Percentiles rank a stretch among this genome's conserved stretches.
phyloP scores from a whole-genome alignment of 2,329 filamentous ascomycete genomes.

The Juglanconis sp. region DNA sequence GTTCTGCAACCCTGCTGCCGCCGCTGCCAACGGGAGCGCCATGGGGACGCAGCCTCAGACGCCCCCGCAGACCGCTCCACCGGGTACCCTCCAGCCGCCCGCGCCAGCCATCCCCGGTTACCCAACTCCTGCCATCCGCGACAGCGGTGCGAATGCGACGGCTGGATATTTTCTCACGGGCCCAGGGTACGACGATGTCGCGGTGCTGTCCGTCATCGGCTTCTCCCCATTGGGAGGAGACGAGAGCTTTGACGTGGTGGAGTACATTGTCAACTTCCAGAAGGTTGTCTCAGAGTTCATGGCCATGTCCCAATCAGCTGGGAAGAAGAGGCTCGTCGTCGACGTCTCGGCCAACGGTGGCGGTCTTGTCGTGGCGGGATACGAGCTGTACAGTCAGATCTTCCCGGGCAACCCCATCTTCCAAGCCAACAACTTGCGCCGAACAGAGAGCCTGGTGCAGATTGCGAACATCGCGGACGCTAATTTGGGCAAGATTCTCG shows the following conservation, averaged over 20 bases:
- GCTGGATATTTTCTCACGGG: conserved; percentile 35
- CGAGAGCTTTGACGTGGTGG: conserved; percentile 10
- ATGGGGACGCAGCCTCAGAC: neutral
- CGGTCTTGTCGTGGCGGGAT: conserved; percentile 46
- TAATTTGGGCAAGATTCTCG: conserved; percentile 23
- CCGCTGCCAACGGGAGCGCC: conserved; percentile 11
- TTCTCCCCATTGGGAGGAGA: conserved; percentile 23
- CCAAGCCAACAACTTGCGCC: conserved; percentile 48
- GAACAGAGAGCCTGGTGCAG: conserved; percentile 43
- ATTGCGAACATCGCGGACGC: conserved; percentile 36
- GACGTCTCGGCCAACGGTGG: conserved; percentile 62
- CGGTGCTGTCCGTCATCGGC: conserved; percentile 28
- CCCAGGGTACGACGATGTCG: conserved; percentile 31
- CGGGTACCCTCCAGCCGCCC: conserved; percentile 1
- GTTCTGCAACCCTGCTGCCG: conserved; percentile 29
- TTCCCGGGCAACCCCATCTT: conserved; percentile 50
- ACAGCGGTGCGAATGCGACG: conserved; percentile 26
- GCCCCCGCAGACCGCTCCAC: conserved; percentile 10
- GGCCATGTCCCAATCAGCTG: conserved; percentile 37
- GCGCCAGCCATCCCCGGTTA: conserved; percentile 25
- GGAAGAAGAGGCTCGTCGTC: conserved; percentile 60
- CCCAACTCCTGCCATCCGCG: conserved; percentile 28
- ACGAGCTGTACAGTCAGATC: conserved; percentile 46
- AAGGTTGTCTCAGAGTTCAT: conserved; percentile 37
- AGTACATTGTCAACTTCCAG: conserved; percentile 27